A percentile compares a stretch with the other conserved stretches of the same genome.
These are phyloP conservation scores for Oxytropis ochrocephala DNA, from an alignment of 306 rosid genomes.

Conservation along the genomic window DNA sequence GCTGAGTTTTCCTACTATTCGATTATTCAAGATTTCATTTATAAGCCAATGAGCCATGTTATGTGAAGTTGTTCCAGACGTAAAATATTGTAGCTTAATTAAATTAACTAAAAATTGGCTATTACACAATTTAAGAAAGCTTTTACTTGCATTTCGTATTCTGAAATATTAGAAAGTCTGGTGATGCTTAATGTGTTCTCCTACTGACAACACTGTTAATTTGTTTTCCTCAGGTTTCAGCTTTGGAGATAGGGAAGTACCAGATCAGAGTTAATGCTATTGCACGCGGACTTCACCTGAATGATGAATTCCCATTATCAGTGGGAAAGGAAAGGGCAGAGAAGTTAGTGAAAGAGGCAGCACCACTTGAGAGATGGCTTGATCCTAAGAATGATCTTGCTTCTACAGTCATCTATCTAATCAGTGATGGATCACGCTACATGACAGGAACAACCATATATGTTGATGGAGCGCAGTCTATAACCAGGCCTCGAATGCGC, in stretches of 20 bases:
- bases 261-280: conserved; percentile 44
- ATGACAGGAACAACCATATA: conserved; percentile 92
- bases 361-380: conserved; percentile 60
- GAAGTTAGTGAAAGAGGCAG: conserved; percentile 35
- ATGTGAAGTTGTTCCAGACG: not conserved
- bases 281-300: conserved; percentile 72
- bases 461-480: conserved; percentile 89
- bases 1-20: not conserved
- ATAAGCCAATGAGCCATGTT: not conserved
- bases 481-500: conserved; percentile 78
- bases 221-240: conserved; percentile 29
- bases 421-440: conserved; percentile 68
- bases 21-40: not conserved
- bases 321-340: conserved; percentile 55
- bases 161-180: not conserved
- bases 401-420: conserved; percentile 66
- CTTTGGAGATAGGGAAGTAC: conserved; percentile 38
- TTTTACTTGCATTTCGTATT: not conserved
- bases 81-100: not conserved
- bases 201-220: not conserved
- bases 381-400: conserved; percentile 60
- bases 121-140: not conserved
- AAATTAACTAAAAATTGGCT: not conserved
- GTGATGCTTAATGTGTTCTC: not conserved
- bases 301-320: conserved; percentile 51